phyloP scores from a whole-genome alignment of 1,139 yeast genomes.

The Suhomyces guaymorum region DNA sequence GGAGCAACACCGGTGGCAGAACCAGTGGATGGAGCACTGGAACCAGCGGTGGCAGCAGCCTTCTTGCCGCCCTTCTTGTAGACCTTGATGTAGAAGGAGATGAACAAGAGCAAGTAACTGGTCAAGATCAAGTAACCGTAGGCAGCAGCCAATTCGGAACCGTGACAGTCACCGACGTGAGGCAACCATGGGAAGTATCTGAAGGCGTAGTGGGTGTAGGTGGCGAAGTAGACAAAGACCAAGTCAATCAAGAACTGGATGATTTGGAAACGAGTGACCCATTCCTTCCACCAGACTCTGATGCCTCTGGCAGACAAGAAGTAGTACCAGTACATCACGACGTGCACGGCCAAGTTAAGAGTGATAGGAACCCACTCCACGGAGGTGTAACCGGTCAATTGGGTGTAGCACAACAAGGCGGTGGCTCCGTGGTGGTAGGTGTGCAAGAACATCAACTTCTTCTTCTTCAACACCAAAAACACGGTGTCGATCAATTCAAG shows the following conservation, averaged over 20 bases:
- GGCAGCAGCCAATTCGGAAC: slow-evolving; percentile 89
- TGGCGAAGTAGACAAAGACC: slow-evolving; percentile 87
- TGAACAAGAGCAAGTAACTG: slow-evolving; percentile 85
- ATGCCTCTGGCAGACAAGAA: slow-evolving; percentile 91
- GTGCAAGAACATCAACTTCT: slow-evolving; percentile 87
- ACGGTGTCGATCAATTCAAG: slow-evolving; percentile 89
- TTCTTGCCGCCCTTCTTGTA: slow-evolving; percentile 56
- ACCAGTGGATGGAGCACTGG: slow-evolving; percentile 15
- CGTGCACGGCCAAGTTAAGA: slow-evolving; percentile 89
- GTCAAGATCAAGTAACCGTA: slow-evolving; percentile 89
- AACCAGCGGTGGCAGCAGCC: slow-evolving; percentile 17
- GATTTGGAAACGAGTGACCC: slow-evolving; percentile 97
- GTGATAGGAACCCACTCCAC: slow-evolving; percentile 95
- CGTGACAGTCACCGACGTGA: slow-evolving; percentile 84
- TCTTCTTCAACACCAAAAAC: slow-evolving; percentile 87
- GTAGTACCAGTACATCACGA: slow-evolving; percentile 98
- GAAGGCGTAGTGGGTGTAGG: slow-evolving; percentile 75
- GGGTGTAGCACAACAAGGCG: slow-evolving; percentile 92
- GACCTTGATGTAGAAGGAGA: slow-evolving; percentile 88
- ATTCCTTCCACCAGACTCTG: slow-evolving; percentile 99
- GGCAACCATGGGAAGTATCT: slow-evolving; percentile 66
- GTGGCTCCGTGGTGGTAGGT: slow-evolving; percentile 99
- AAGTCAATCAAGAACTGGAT: slow-evolving; percentile 90
- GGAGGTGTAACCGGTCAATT: slow-evolving; percentile 84
- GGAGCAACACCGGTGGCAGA: slow-evolving; percentile 14